Conservation (phyloP, 1,284 basidiomycete genomes). For the Erythrobasidium hasegawianum region DNA sequence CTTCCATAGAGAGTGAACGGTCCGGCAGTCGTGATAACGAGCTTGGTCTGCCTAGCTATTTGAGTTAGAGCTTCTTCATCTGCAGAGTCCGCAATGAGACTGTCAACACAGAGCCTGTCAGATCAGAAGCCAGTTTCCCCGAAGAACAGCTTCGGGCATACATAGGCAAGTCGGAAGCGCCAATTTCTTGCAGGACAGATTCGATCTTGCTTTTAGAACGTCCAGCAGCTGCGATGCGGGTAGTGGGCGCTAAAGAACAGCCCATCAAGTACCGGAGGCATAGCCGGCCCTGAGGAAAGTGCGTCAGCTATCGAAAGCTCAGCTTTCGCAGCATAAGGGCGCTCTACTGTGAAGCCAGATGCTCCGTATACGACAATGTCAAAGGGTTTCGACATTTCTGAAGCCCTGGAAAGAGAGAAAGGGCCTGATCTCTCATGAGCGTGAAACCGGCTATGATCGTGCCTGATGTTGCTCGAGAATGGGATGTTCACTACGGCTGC, state of each 20-base stretch:
- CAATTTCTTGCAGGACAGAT: constrained; percentile 32
- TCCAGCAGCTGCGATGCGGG: constrained; percentile 38
- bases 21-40: constrained; percentile 41
- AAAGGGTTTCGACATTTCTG: constrained; percentile 17
- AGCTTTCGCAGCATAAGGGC: not conserved
- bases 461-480: too few relatives aligned
- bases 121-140: not conserved
- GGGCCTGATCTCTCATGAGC: not conserved
- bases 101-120: not conserved
- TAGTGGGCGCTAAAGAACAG: constrained; percentile 6
- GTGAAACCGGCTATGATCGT: too few relatives aligned
- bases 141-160: not conserved
- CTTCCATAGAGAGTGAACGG: constrained; percentile 41
- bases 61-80: constrained; percentile 58
- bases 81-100: constrained; percentile 40
- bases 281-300: constrained; percentile 36
- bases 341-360: constrained; percentile 38
- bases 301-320: not conserved
- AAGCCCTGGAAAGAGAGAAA: not conserved
- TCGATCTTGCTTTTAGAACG: constrained; percentile 39
- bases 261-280: constrained; percentile 37
- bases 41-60: constrained; percentile 59
- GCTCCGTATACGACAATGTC: constrained; percentile 42
- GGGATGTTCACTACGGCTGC: too few relatives aligned
- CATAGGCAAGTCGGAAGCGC: constrained; percentile 25